phyloP scores from a whole-genome alignment of 75 land plant genomes.

The Larix kaempferi region DNA sequence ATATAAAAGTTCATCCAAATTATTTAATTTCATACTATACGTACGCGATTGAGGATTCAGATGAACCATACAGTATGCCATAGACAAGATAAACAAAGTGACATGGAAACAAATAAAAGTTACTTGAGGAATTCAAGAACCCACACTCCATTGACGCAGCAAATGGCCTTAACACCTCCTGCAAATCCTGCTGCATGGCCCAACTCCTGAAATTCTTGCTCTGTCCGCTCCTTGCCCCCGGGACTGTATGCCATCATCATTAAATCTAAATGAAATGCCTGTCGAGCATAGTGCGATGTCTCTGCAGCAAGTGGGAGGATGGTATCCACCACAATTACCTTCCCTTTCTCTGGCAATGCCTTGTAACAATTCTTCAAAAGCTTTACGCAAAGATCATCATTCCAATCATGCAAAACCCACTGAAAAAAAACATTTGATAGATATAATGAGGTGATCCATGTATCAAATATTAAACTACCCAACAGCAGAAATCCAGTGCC shows the following conservation, averaged over 20 bases:
- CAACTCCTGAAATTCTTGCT: conserved; percentile 46
- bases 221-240: conserved; percentile 66
- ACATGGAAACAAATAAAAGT: neutral
- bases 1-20: no score
- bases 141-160: conserved; percentile 25
- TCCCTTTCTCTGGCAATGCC: conserved; percentile 49
- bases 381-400: conserved; percentile 23
- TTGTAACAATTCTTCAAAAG: conserved; percentile 53
- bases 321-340: conserved; percentile 46
- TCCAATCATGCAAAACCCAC: conserved; percentile 47
- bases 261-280: conserved; percentile 31
- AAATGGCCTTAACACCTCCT: conserved; percentile 16
- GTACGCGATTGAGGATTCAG: no score
- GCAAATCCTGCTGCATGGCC: conserved; percentile 48
- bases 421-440: conserved; percentile 12
- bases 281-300: conserved; percentile 14
- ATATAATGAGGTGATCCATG: neutral
- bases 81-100: no score
- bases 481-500: neutral
- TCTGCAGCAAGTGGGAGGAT: conserved; percentile 32
- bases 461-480: neutral
- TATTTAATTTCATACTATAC: no score
- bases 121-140: conserved; percentile 58
- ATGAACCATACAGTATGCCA: no score
- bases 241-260: conserved; percentile 56